Evolutionary conservation across 2,329 filamentous ascomycete species (phyloP), one percentile per base, ranked within the genome.

Genomic region (Pestalotiopsis sp.): DNA sequence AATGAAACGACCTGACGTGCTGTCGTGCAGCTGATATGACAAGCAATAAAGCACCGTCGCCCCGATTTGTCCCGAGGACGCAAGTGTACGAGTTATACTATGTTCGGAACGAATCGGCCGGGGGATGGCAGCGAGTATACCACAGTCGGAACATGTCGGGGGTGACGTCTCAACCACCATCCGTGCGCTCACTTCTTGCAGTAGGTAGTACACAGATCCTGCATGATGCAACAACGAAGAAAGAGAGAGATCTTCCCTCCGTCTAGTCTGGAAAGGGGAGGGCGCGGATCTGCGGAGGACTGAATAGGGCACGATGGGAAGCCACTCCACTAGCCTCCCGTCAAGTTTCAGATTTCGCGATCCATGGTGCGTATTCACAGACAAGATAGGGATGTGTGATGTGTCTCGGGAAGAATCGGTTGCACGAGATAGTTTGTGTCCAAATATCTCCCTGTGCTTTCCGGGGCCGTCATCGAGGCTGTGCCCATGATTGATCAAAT

Each of bases 81-180:
- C 25, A 62, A 62, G 27, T 38, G 59, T 62, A n/a, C n/a, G n/a
- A n/a, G n/a, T n/a, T n/a, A 62, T 62, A 62, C 59, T 38, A 14
- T 12, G 27, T 1, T 62, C 59, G 59, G 59, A n/a, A 39, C n/a
- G 12, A 62, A 20, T 62, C 59, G 59, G 59, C 31, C 14, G 31
- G 27, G 11, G 27, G 3, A 9, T 2, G 38, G 14, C 59, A 57
- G 25, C 63, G 49, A 66, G 63, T 66, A 66, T 66, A 66, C 25
- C 20, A 57, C 49, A 49, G 31, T 66, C 62, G 38, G 62, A 27
- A 64, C 38, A 64, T 31, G 3, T 64, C 62, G 62, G 62, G 36
- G 38, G 62, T 49, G 38, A 36, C n/a, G 27, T 62, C 20, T 17
- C 12, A 23, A 58, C 31, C 31, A 27, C 58, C 23, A 61, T 17